Evolutionary conservation across 2,329 filamentous ascomycete species (phyloP), one percentile per base, ranked within the genome.

Genomic region (Venturia nashicola): DNA sequence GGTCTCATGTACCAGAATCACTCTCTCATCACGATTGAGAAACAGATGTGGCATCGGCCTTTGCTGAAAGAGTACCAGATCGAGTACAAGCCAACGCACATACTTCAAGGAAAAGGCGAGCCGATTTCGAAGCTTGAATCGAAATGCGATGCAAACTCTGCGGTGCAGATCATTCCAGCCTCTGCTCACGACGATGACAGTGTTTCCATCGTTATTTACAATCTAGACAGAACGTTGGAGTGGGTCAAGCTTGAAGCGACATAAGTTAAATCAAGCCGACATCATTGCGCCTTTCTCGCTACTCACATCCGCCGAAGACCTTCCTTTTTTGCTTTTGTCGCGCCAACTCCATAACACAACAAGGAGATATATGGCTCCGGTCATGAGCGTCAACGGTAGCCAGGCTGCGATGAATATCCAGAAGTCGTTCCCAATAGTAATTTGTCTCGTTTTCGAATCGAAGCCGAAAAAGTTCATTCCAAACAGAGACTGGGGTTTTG

Each of bases 361-460:
- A 14, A 42, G 12, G 8, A 48, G 44, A 11, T 48, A 48, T 3
- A 48, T 23, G 16, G 44, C 44, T 23, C 2, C 42, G 4, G 59
- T 61, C 5, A 61, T 43, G 36, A 61, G 20, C 42, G 59, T 61
- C 20, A 61, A 32, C 18, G 59, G 59, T 18, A 61, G 36, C 59
- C 59, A 61, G 59, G 59, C 46, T n/a, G 42, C 36, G 42, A 61
- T 61, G 59, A 61, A 61, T 18, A 61, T 46, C 59, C 59, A 61
- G 18, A 61, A 61, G 36, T 61, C 36, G 42, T 61, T 20, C 5
- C 36, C 59, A 44, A 61, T 61, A 16, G n/a, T 23, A n/a, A 61
- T 61, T 42, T 42, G 16, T 7, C 18, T 61, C 11, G 36, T 6
- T 6, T n/a, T 61, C 16, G 59, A 2, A 23, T 61, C 59, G 23